Percentiles rank a stretch among this genome's conserved stretches.
Evolutionary conservation across 2,329 filamentous ascomycete genomes (phyloP).

Genomic region (Orbilia javanica): DNA sequence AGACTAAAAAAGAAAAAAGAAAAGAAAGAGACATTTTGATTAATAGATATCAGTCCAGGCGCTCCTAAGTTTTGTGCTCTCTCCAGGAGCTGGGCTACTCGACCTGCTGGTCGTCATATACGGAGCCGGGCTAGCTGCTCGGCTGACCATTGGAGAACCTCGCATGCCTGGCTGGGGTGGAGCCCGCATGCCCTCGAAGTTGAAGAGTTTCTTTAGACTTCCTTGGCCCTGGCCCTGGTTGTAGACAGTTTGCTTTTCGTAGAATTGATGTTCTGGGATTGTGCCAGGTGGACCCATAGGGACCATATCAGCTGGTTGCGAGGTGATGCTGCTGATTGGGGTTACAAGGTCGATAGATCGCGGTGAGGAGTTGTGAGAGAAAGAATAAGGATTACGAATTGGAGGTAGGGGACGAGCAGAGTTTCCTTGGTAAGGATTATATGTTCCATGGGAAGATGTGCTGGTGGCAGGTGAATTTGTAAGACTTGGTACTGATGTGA

Average conservation of each 20-base stretch:
- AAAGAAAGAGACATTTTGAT: not conserved
- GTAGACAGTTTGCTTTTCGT: constrained; percentile 57
- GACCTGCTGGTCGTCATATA: constrained; percentile 37
- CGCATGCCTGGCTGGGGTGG: constrained; percentile 27
- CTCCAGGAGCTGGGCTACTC: constrained; percentile 51
- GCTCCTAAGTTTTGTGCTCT: constrained; percentile 52
- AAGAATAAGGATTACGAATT: constrained; percentile 60
- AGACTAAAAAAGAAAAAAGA: too few species aligned
- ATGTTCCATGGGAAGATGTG: constrained; percentile 39
- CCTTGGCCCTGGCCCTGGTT: constrained; percentile 47
- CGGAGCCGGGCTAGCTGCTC: constrained; percentile 40
- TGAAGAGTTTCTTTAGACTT: constrained; percentile 62
- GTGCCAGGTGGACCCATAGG: not conserved
- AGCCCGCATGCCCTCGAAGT: constrained; percentile 62
- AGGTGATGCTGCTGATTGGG: constrained; percentile 59
- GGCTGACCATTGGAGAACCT: constrained; percentile 40
- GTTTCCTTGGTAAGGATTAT: constrained; percentile 57
- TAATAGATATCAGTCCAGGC: constrained; percentile 57
- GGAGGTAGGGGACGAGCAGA: constrained; percentile 61
- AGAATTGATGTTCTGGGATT: constrained; percentile 45
- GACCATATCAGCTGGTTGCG: constrained; percentile 41
- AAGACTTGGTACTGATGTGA: constrained; percentile 59
- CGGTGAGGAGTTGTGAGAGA: constrained; percentile 61
- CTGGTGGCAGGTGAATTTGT: constrained; percentile 38
- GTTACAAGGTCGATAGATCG: constrained; percentile 62